Conservation (phyloP, 1,284 basidiomycete species). For the Puccinia hordei region DNA sequence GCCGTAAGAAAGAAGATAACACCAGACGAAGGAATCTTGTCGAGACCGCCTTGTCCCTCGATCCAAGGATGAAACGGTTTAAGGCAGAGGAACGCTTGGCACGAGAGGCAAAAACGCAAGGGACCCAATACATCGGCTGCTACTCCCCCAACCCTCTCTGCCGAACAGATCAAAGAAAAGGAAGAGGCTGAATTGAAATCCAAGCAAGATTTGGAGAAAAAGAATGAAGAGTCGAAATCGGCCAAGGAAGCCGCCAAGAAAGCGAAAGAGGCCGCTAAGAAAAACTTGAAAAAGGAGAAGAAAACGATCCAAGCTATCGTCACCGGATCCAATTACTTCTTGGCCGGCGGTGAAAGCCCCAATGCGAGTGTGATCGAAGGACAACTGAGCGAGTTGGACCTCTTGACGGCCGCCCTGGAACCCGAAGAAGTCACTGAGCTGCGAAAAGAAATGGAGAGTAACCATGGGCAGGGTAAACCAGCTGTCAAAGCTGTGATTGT, state of each 20-base stretch:
- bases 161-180: conserved; percentile 65
- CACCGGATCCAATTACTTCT: conserved; percentile 66
- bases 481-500: conserved; percentile 61
- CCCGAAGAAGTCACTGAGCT: conserved; percentile 64
- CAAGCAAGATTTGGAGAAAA: conserved; percentile 72
- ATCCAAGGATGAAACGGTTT: conserved; percentile 96
- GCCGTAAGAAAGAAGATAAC: conserved; percentile 97
- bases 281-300: conserved; percentile 61
- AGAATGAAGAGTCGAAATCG: conserved; percentile 69
- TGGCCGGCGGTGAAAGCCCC: conserved; percentile 61
- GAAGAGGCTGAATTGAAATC: conserved; percentile 75
- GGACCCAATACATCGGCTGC: conserved; percentile 62
- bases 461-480: conserved; percentile 56
- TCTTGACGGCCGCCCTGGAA: conserved; percentile 63
- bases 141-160: conserved; percentile 59
- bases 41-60: conserved; percentile 78
- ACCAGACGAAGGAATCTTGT: conserved; percentile 84
- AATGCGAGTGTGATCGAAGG: conserved; percentile 64
- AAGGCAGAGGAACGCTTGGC: conserved; percentile 95
- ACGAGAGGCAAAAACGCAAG: conserved; percentile 83
- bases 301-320: conserved; percentile 63
- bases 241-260: conserved; percentile 90
- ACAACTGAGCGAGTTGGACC: conserved; percentile 65
- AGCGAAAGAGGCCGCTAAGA: conserved; percentile 70
- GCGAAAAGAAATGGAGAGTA: conserved; percentile 63